Evolutionary conservation across 257 asterid genomes (phyloP), one percentile per base, ranked within the genome.

Genomic region (Asclepias syriaca): DNA sequence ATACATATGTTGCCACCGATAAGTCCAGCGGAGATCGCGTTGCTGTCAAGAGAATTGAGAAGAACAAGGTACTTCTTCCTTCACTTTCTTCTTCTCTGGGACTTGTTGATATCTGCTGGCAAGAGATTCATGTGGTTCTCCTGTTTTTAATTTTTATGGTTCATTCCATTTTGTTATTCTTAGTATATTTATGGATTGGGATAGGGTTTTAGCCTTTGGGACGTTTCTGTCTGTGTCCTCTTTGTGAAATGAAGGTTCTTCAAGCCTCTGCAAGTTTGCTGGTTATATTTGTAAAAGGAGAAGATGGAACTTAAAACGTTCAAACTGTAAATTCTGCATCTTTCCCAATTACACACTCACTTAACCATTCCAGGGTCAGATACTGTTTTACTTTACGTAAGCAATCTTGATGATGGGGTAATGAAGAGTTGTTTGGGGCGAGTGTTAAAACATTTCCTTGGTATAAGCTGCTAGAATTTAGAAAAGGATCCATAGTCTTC

Each of bases 31-130:
- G 98, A 22, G 96, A 95, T 86, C 98, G 99, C 32, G 99, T 95
- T 77, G 99, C 99, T 40, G 99, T 92, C 71, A 95, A 95, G 84
- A 90, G 84, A 86, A 90, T 95, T 75, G 98, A 95, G 64, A 95
- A 95, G 85, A 90, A 69, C 81, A 95, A 95, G 99, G 99, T 94
- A 66, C 14, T 48, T n/a, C 16, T 64, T n/a, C 16, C 57, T 56
- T 5, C 37, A 27, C 6, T 24, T 21, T 65, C 8, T 34, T 29
- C 22, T 21, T 49, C 43, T 5, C 32, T 63, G 66, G n/a, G 27
- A 3, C 1, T 5, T 21, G 45, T 70, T 29, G 40, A 68, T 43
- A 5, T 68, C 70, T 61, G 18, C 32, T 50, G 56, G 40, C 8
- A 5, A n/a, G 46, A 15, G 21, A 61, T 19, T 45, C 67, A 73